phyloP scores from a whole-genome alignment of 2,329 filamentous ascomycete species.

The Claviceps sorghi region DNA sequence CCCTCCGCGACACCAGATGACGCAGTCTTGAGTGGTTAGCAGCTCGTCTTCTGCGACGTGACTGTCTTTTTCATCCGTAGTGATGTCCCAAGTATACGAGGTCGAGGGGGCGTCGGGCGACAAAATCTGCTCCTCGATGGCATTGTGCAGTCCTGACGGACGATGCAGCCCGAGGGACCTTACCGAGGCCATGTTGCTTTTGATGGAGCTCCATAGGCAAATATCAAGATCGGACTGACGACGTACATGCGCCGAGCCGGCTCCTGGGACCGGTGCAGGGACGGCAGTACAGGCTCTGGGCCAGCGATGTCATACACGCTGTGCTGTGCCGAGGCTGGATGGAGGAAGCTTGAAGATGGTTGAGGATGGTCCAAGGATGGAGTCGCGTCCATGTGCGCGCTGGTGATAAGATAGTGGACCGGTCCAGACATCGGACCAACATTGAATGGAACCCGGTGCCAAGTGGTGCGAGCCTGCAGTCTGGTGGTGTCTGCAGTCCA shows the following conservation, averaged over 20 bases:
- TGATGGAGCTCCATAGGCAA: conserved; percentile 18
- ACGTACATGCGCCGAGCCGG: background rate
- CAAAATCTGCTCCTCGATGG: conserved; percentile 67
- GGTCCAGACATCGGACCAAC: too few relatives aligned
- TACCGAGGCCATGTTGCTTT: conserved; percentile 63
- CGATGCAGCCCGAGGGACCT: conserved; percentile 83
- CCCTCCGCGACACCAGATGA: conserved; percentile 80
- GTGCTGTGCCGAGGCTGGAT: background rate
- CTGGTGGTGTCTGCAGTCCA: background rate
- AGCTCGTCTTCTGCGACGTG: conserved; percentile 59
- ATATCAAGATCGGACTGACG: conserved; percentile 3
- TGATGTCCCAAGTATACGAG: conserved; percentile 64
- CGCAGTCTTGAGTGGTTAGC: conserved; percentile 57
- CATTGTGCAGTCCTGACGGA: conserved; percentile 69
- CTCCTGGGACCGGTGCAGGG: background rate
- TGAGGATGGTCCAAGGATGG: background rate
- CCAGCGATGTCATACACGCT: background rate
- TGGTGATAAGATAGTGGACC: conserved; percentile 1
- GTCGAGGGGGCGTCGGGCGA: conserved; percentile 48
- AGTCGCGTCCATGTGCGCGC: conserved; percentile 1
- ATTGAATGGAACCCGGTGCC: background rate
- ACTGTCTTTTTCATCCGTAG: conserved; percentile 23
- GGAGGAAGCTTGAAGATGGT: background rate
- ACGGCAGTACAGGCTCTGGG: background rate
- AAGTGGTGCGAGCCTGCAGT: too few relatives aligned